A percentile compares a stretch with the other conserved stretches of the same genome.
These are phyloP conservation scores for Isoetes engelmannii DNA, from an alignment of 83 land plant genomes.

Conservation along the genomic window DNA sequence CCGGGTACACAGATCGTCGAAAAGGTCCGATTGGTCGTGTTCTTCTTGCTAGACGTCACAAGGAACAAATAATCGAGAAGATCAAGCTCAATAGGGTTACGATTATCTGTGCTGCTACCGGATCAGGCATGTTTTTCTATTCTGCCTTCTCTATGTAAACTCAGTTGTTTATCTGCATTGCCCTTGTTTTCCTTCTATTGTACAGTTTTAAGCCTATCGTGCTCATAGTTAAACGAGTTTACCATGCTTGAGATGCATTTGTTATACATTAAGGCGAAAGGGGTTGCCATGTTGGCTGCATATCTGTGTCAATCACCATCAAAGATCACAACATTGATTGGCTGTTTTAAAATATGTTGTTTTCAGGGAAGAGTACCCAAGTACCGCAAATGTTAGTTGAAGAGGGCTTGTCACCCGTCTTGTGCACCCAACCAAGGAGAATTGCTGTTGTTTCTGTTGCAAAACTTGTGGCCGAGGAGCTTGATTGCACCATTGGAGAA, in stretches of 20 bases:
- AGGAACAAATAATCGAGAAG: constrained; percentile 59
- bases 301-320: background rate
- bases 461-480: constrained; percentile 60
- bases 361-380: constrained; percentile 79
- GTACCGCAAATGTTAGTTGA: constrained; percentile 79
- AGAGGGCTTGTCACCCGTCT: constrained; percentile 50
- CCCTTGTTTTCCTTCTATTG: background rate
- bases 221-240: background rate
- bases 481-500: constrained; percentile 54
- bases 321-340: background rate
- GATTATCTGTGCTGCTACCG: constrained; percentile 70
- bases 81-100: constrained; percentile 65
- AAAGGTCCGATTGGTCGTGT: background rate
- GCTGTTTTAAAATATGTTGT: background rate
- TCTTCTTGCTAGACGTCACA: constrained; percentile 49
- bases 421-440: constrained; percentile 86
- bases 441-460: constrained; percentile 89
- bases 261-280: background rate
- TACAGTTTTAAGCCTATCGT: background rate
- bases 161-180: background rate
- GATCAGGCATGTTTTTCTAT: constrained; percentile 44
- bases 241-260: background rate
- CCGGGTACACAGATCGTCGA: no score
- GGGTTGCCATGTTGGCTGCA: background rate
- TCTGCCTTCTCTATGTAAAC: background rate